phyloP scores from a whole-genome alignment of 2,329 filamentous ascomycete species.

The Trichoderma arundinaceum region DNA sequence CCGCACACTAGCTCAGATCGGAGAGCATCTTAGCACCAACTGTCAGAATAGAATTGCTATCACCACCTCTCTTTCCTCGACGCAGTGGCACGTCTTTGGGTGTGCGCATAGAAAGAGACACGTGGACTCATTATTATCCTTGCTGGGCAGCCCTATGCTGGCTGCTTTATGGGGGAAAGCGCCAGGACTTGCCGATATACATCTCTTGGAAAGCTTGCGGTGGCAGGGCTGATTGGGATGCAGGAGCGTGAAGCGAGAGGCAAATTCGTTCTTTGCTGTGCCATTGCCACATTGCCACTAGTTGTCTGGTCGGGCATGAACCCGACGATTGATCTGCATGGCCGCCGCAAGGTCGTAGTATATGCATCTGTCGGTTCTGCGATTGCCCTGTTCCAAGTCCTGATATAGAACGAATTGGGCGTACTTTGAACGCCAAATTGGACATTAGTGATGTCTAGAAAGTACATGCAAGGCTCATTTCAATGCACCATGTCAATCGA shows the following conservation, averaged over 20 bases:
- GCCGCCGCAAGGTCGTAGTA: neutral
- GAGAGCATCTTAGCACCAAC: constrained; percentile 18
- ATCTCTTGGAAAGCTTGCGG: neutral
- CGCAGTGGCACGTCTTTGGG: neutral
- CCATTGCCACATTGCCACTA: constrained; percentile 6
- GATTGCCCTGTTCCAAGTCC: neutral
- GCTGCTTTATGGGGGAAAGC: neutral
- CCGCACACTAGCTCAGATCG: constrained; percentile 42
- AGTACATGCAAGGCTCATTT: too few relatives aligned
- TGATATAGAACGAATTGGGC: neutral
- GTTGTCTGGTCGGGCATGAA: neutral
- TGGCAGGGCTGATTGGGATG: neutral
- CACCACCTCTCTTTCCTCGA: neutral
- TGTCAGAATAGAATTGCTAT: neutral
- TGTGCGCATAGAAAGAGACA: neutral
- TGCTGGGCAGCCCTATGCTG: neutral
- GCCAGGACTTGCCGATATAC: neutral
- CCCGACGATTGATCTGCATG: constrained; percentile 15
- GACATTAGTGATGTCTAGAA: too few relatives aligned
- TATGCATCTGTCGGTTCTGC: neutral
- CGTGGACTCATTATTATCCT: neutral
- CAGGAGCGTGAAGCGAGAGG: neutral
- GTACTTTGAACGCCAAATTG: too few relatives aligned
- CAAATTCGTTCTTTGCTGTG: neutral
- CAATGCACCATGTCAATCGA: too few relatives aligned